Percentiles rank a stretch among this genome's conserved stretches.
These are phyloP conservation scores for Imleria badia DNA, from an alignment of 768 basidiomycete genomes.

Conservation along the genomic window DNA sequence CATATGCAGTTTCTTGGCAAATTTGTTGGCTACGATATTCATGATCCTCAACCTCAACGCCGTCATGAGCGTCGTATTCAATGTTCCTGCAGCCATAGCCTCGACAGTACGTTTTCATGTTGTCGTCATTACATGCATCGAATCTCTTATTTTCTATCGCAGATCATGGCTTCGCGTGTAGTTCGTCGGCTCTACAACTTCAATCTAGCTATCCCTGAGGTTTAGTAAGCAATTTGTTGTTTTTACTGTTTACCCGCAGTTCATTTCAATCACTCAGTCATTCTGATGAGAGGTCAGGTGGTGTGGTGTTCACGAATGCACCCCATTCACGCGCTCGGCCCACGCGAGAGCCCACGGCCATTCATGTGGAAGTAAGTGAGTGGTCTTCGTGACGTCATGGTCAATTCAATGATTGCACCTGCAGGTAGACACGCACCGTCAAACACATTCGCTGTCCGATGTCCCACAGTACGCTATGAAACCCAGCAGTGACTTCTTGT, in stretches of 20 bases:
- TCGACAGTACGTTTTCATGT: slow-evolving; percentile 41
- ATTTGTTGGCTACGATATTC: slow-evolving; percentile 50
- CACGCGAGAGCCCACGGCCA: slow-evolving; percentile 17
- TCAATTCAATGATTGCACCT: not conserved
- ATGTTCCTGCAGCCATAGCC: slow-evolving; percentile 59
- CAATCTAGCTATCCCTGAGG: slow-evolving; percentile 24
- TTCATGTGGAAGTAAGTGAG: slow-evolving; percentile 36
- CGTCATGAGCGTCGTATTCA: slow-evolving; percentile 66
- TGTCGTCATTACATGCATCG: not conserved
- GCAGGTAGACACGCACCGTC: slow-evolving; percentile 32
- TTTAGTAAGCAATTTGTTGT: slow-evolving; percentile 26
- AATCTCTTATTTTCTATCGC: not conserved
- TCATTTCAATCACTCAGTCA: slow-evolving; percentile 12
- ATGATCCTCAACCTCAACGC: slow-evolving; percentile 66
- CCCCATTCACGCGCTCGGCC: slow-evolving; percentile 16
- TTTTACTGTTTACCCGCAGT: not conserved
- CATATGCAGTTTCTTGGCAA: slow-evolving; percentile 38
- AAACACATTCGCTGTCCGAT: slow-evolving; percentile 25
- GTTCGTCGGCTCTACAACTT: slow-evolving; percentile 61
- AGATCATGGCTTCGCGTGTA: slow-evolving; percentile 61
- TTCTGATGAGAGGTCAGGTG: slow-evolving; percentile 21
- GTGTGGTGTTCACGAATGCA: slow-evolving; percentile 15
- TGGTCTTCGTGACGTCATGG: not conserved
- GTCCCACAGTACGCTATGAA: slow-evolving; percentile 24
- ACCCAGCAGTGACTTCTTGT: slow-evolving; percentile 22